Evolutionary conservation across 495 filamentous ascomycete species (phyloP).

Genomic region (Tuber indicum): DNA sequence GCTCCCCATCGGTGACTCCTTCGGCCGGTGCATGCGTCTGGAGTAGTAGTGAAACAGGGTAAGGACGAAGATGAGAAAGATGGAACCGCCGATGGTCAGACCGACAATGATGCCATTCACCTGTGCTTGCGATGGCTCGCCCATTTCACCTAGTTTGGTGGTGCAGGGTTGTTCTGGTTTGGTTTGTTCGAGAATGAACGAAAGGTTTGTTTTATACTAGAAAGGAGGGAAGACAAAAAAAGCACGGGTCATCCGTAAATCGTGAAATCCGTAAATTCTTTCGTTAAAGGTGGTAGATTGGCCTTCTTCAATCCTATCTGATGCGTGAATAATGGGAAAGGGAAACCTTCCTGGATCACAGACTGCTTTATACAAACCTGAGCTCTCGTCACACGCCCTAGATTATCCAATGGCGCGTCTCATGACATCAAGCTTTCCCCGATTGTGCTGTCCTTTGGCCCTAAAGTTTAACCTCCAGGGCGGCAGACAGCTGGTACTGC

Average conservation of each 20-base stretch:
- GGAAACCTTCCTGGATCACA: not conserved
- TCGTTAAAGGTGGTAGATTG: not conserved
- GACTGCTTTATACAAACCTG: not conserved
- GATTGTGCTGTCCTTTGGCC: not conserved
- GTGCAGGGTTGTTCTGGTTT: not conserved
- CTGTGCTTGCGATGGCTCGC: conserved; percentile 34
- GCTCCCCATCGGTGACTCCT: conserved; percentile 21
- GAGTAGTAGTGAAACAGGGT: conserved; percentile 39
- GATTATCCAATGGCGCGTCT: not conserved
- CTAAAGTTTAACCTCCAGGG: not conserved
- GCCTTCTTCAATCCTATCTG: not conserved
- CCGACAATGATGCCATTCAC: conserved; percentile 39
- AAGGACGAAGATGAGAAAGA: conserved; percentile 37
- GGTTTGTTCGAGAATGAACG: not conserved
- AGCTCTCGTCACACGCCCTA: not conserved
- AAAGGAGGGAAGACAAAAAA: not conserved
- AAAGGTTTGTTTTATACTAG: not conserved
- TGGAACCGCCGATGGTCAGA: conserved; percentile 23
- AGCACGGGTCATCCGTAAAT: not conserved
- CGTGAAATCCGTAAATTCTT: conserved; percentile 8
- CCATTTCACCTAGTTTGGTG: conserved; percentile 7
- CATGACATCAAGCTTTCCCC: not conserved
- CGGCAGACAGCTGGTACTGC: not conserved
- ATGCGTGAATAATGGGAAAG: not conserved
- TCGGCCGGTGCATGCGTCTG: conserved; percentile 30